phyloP scores from a whole-genome alignment of 306 rosid genomes.

The Prunus fruticosa region DNA sequence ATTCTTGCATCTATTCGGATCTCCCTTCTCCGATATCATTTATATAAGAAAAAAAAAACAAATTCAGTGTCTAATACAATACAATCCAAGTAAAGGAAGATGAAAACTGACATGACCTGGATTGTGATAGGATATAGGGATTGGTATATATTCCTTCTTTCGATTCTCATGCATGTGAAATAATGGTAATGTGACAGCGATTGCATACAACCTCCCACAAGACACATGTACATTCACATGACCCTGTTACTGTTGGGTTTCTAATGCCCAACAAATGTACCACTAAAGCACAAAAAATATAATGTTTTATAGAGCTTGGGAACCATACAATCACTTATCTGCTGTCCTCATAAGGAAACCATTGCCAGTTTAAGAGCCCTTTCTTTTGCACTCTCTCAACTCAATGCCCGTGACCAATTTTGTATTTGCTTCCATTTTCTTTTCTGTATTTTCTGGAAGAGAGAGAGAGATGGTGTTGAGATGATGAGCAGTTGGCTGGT shows the following conservation, averaged over 20 bases:
- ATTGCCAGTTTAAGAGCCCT: constrained; percentile 18
- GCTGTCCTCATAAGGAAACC: constrained; percentile 29
- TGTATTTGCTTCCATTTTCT: constrained; percentile 1
- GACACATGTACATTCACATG: constrained; percentile 41
- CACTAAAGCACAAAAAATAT: constrained; percentile 11
- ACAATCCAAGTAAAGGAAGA: not conserved
- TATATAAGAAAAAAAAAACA: not conserved
- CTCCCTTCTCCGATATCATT: not conserved
- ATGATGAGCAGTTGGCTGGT: not conserved
- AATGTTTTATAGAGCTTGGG: not conserved
- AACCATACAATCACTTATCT: constrained; percentile 31
- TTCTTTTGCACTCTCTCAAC: not conserved
- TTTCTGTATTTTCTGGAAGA: not conserved
- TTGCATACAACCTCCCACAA: constrained; percentile 37
- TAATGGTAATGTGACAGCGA: constrained; percentile 32
- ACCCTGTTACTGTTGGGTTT: not conserved
- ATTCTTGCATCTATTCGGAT: too few relatives aligned
- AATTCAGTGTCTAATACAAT: not conserved
- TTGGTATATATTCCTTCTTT: not conserved
- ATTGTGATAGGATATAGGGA: not conserved
- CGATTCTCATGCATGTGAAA: constrained; percentile 37
- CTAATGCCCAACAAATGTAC: constrained; percentile 11
- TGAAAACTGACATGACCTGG: not conserved
- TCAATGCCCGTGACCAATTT: constrained; percentile 52
- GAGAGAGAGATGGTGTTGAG: constrained; percentile 24